Conservation (phyloP, 148 eudicot species). For the Rhododendron simsii region DNA sequence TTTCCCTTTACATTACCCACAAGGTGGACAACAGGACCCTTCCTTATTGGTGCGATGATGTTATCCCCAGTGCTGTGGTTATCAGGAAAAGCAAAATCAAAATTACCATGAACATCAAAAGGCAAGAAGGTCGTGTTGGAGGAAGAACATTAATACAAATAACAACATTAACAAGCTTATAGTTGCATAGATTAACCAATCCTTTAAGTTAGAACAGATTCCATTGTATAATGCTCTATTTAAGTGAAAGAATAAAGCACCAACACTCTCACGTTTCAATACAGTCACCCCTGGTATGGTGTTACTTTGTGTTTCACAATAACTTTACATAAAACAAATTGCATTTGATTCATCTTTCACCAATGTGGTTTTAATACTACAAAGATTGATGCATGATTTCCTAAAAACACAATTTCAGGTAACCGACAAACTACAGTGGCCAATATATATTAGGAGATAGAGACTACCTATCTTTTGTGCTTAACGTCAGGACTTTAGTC, state of each 20-base stretch:
- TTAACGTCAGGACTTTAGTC: constrained; percentile 78
- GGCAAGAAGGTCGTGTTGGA: background rate
- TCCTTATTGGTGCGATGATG: background rate
- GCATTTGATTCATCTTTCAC: background rate
- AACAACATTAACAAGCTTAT: background rate
- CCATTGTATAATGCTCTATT: background rate
- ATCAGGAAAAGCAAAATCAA: background rate
- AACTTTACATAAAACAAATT: background rate
- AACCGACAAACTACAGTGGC: background rate
- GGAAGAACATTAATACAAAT: background rate
- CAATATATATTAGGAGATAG: background rate
- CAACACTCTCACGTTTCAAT: background rate
- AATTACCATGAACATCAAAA: background rate
- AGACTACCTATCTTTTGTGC: constrained; percentile 61
- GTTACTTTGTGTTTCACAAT: background rate
- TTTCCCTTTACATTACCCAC: background rate
- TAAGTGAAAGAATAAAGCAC: background rate
- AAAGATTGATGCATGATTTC: background rate
- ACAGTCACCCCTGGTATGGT: background rate
- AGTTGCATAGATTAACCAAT: background rate
- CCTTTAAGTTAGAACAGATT: background rate
- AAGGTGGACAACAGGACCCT: background rate
- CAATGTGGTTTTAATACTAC: background rate
- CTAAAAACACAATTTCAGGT: background rate
- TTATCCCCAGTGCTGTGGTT: background rate